These are phyloP conservation scores for Chlorella sp. DNA, from an alignment of 139 green algal genomes.

Conservation along the genomic window DNA sequence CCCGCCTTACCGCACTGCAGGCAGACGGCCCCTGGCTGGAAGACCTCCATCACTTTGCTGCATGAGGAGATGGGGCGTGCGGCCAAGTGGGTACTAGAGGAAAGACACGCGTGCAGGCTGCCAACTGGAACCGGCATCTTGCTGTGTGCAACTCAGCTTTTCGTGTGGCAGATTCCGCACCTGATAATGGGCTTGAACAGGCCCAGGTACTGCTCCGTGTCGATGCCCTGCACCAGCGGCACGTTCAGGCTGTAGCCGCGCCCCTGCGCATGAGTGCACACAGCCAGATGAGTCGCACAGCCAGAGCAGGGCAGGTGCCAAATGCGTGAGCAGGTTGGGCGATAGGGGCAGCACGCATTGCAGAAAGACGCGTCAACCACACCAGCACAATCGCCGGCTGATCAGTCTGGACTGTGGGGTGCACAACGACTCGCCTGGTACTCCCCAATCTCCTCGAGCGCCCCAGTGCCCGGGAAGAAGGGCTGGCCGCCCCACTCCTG, in stretches of 20 bases:
- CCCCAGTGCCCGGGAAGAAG: constrained; percentile 89
- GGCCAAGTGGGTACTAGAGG: no score
- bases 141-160: no score
- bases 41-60: constrained; percentile 77
- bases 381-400: no score
- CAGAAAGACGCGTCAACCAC: no score
- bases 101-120: no score
- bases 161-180: no score
- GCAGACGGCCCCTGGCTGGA: constrained; percentile 78
- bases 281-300: no score
- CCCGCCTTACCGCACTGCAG: constrained; percentile 76
- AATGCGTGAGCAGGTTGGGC: no score
- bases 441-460: constrained; percentile 69
- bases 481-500: constrained; percentile 61
- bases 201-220: constrained; percentile 64
- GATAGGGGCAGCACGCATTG: no score
- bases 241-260: constrained; percentile 84
- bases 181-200: constrained; percentile 85
- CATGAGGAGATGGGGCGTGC: background rate
- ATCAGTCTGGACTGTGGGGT: no score
- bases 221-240: constrained; percentile 77
- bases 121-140: no score
- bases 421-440: constrained; percentile 15
- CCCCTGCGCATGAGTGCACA: constrained; percentile 46
- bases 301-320: no score